A percentile compares a stretch with the other conserved stretches of the same genome.
Conservation (phyloP, 495 filamentous ascomycete genomes). For the Parmelia sp. region DNA sequence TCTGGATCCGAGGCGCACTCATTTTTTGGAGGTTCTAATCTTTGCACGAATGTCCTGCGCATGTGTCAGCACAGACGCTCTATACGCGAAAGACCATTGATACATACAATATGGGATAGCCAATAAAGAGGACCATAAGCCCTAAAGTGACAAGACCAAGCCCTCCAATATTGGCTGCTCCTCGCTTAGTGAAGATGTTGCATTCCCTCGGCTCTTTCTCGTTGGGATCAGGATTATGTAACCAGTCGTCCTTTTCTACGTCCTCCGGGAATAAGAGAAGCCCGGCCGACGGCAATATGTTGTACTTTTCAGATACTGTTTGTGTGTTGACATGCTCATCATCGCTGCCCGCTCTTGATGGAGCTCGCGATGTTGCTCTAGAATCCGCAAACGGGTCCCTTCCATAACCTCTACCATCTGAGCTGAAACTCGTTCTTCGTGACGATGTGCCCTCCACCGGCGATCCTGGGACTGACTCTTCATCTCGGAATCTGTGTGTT, state of each 20-base stretch:
- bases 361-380: constrained; percentile 52
- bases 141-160: constrained; percentile 56
- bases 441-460: constrained; percentile 46
- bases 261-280: constrained; percentile 68
- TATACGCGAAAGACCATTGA: constrained; percentile 9
- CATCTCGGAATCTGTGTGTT: constrained; percentile 40
- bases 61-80: constrained; percentile 16
- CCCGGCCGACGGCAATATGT: constrained; percentile 65
- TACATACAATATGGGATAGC: constrained; percentile 65
- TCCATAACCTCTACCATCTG: constrained; percentile 44
- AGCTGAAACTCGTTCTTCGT: constrained; percentile 57
- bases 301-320: constrained; percentile 73
- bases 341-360: constrained; percentile 57
- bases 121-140: constrained; percentile 62
- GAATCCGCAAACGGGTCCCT: constrained; percentile 48
- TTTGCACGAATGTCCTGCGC: constrained; percentile 51
- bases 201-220: constrained; percentile 59
- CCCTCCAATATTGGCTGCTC: constrained; percentile 61
- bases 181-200: constrained; percentile 61
- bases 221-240: constrained; percentile 66
- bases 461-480: constrained; percentile 38
- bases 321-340: constrained; percentile 66
- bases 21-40: constrained; percentile 27
- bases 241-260: constrained; percentile 69
- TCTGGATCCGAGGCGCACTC: constrained; percentile 40